Percentiles rank a stretch among this genome's conserved stretches.
These are phyloP conservation scores for Carnegiea gigantea DNA, from an alignment of 179 eudicot species.

Conservation along the genomic window DNA sequence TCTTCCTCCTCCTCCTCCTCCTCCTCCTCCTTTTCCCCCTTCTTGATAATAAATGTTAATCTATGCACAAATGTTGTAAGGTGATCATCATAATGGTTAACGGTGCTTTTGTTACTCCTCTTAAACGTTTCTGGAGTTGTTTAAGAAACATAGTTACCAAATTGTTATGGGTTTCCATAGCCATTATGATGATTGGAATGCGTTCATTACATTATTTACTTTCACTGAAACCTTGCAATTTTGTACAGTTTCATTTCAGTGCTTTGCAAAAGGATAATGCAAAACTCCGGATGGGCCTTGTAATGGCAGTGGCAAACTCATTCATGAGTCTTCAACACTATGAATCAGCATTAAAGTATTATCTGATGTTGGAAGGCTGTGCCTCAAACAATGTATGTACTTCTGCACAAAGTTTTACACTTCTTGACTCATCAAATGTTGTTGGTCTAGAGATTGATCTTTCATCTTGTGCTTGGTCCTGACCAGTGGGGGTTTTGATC, in stretches of 20 bases:
- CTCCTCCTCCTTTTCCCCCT: too few species aligned
- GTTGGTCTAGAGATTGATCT: neutral
- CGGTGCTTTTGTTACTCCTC: neutral
- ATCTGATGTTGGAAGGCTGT: conserved; percentile 56
- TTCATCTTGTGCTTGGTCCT: neutral
- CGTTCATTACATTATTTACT: neutral
- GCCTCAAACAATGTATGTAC: conserved; percentile 31
- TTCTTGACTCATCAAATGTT: conserved; percentile 10
- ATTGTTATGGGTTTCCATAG: neutral
- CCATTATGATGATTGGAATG: neutral
- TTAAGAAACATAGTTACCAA: neutral
- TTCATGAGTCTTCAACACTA: conserved; percentile 47
- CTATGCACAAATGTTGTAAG: neutral
- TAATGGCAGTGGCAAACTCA: conserved; percentile 66
- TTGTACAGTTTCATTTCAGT: conserved; percentile 59
- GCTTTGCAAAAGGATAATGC: conserved; percentile 42
- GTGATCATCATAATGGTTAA: neutral
- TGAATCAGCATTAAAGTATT: conserved; percentile 77
- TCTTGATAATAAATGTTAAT: neutral
- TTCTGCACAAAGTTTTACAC: conserved; percentile 1
- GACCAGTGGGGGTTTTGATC: neutral
- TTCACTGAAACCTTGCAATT: conserved; percentile 29
- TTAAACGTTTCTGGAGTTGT: neutral
- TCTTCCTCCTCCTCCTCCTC: too few species aligned
- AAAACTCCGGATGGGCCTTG: conserved; percentile 39